Evolutionary conservation across 768 basidiomycete genomes (phyloP).

Genomic region (Hypholoma sublateritium): DNA sequence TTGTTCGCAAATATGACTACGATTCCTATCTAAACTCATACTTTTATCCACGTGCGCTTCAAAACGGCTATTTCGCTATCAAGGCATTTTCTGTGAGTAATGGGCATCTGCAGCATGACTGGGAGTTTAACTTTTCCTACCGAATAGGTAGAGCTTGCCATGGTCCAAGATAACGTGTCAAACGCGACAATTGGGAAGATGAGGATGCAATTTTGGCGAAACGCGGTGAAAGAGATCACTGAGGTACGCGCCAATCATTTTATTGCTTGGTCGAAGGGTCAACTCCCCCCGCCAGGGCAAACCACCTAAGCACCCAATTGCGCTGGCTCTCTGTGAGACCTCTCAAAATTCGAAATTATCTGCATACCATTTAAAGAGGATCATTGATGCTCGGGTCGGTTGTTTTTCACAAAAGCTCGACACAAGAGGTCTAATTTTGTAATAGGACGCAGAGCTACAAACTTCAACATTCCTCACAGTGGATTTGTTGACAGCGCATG

Average conservation of each 20-base stretch:
- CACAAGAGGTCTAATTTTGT: slow-evolving; percentile 13
- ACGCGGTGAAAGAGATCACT: slow-evolving; percentile 67
- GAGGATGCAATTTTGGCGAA: slow-evolving; percentile 87
- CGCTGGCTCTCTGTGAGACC: slow-evolving; percentile 65
- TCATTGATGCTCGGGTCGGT: slow-evolving; percentile 82
- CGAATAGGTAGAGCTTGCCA: slow-evolving; percentile 72
- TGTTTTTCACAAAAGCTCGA: slow-evolving; percentile 3
- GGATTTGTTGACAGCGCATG: slow-evolving; percentile 68
- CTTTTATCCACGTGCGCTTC: slow-evolving; percentile 66
- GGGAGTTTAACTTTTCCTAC: slow-evolving; percentile 6
- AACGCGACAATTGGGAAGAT: slow-evolving; percentile 76
- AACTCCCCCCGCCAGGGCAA: slow-evolving; percentile 48
- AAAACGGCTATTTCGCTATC: slow-evolving; percentile 72
- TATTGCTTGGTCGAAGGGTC: slow-evolving; percentile 9
- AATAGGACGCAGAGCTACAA: slow-evolving; percentile 65
- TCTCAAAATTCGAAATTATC: slow-evolving; percentile 51
- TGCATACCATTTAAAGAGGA: slow-evolving; percentile 77
- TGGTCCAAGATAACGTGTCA: slow-evolving; percentile 73
- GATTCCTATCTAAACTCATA: slow-evolving; percentile 73
- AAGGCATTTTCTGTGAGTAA: slow-evolving; percentile 80
- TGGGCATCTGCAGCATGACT: slow-evolving; percentile 5
- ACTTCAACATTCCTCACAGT: slow-evolving; percentile 64
- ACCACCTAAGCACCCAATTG: slow-evolving; percentile 80
- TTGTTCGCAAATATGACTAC: slow-evolving; percentile 81
- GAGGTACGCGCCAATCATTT: slow-evolving; percentile 44